These are phyloP conservation scores for Ensete glaucum DNA, from an alignment of 176 grass and related monocot species.

Conservation along the genomic window DNA sequence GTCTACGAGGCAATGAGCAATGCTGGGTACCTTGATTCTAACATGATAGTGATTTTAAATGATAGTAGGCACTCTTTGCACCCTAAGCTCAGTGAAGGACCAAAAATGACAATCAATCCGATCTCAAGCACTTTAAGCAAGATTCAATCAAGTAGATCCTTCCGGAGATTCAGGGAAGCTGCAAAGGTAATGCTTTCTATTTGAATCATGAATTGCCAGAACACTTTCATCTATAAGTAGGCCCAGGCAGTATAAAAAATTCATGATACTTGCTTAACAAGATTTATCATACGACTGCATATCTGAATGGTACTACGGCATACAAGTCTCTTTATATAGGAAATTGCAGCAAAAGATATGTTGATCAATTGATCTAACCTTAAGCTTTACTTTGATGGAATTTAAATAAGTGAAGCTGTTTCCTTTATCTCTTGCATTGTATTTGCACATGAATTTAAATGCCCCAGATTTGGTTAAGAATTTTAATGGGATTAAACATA, in stretches of 20 bases:
- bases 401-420: neutral
- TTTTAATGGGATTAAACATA: no score
- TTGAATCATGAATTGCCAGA: neutral
- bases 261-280: neutral
- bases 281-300: neutral
- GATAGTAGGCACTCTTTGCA: slow-evolving; percentile 47
- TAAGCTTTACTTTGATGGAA: neutral
- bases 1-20: slow-evolving; percentile 70
- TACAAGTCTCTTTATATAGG: neutral
- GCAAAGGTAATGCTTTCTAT: slow-evolving; percentile 43
- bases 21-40: slow-evolving; percentile 68
- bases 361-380: neutral
- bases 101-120: slow-evolving; percentile 52
- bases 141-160: slow-evolving; percentile 68
- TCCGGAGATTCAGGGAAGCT: slow-evolving; percentile 67
- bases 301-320: neutral
- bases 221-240: neutral
- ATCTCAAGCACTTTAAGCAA: slow-evolving; percentile 65
- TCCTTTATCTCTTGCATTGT: neutral
- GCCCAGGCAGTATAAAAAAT: neutral
- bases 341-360: neutral
- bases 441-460: neutral
- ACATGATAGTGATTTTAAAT: slow-evolving; percentile 84
- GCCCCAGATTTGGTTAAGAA: neutral
- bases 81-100: slow-evolving; percentile 32